Evolutionary conservation across 2,329 filamentous ascomycete species (phyloP), one percentile per base, ranked within the genome.

Genomic region (Juglanconis sp.): DNA sequence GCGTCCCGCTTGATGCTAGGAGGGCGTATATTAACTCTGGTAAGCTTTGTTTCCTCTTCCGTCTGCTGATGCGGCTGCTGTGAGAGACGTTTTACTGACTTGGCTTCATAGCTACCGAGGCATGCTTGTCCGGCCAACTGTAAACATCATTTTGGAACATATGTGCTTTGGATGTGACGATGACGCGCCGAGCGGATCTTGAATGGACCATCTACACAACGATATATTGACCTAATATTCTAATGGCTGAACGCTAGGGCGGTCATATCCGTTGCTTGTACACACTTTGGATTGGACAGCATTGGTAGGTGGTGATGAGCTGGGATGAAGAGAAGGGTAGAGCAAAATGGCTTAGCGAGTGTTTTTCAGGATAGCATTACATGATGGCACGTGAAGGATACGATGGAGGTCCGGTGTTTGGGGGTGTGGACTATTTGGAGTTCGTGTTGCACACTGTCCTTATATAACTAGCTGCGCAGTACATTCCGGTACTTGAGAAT

Each of bases 21-120:
- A 89, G 93, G 75, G 87, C 91, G 60, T 99, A 97, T 76, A 98
- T 99, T 72, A 93, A 92, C 74, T 92, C 88, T 78, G 90, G 90
- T 94, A 87, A 77, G 89, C 84, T 65, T 47, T 13, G 30, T 46
- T 17, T 32, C 15, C 50, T 8, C 30, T 52, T 63, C 13, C 58
- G 2, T 13, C 30, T 35, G 10, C 7, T 57, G 30, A n/a, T 48
- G 32, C 24, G 24, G 24, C 24, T 24, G 13, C 51, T 32, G 10
- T 35, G 50, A 10, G 4, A 31, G 35, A 44, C 30, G 53, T 38
- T 56, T 63, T 62, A 55, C 72, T 73, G 70, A 78, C 70, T 59
- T 67, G 52, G 11, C 40, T 50, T 56, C 7, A 31, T 44, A 84
- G 90, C 90, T 66, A 93, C 90, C 61, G 90, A 93, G 76, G 90